These are phyloP conservation scores for Onygenales sp. DNA, from an alignment of 2,329 filamentous ascomycete species.

Conservation along the genomic window DNA sequence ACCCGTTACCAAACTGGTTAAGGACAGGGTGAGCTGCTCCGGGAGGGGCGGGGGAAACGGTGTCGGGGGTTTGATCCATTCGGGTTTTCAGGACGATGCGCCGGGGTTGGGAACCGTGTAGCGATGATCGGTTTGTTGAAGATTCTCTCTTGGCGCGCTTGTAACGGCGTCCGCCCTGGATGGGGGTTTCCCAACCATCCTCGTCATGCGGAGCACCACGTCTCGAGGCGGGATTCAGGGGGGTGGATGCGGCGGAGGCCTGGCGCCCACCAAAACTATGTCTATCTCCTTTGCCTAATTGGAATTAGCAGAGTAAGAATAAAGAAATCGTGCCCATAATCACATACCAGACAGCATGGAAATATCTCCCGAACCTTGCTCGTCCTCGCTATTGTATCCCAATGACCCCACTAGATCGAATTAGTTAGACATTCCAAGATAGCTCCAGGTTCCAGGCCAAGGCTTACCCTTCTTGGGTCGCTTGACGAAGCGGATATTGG, in stretches of 20 bases:
- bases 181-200: conserved; percentile 31
- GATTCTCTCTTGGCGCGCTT: conserved; percentile 31
- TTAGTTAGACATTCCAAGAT: not conserved
- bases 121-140: conserved; percentile 25
- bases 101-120: conserved; percentile 19
- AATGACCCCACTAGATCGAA: too few species aligned
- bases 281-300: not conserved
- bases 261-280: conserved; percentile 11
- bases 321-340: too few species aligned
- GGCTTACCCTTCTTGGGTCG: conserved; percentile 34
- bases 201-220: conserved; percentile 27
- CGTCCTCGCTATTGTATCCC: too few species aligned
- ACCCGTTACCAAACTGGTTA: conserved; percentile 30
- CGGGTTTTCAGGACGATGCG: conserved; percentile 37
- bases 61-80: conserved; percentile 33
- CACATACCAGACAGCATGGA: not conserved
- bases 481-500: conserved; percentile 33
- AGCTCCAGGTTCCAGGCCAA: not conserved
- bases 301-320: not conserved
- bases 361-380: not conserved
- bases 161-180: conserved; percentile 27
- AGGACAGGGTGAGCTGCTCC: conserved; percentile 32
- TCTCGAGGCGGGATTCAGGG: conserved; percentile 27
- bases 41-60: conserved; percentile 34
- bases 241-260: conserved; percentile 26